Evolutionary conservation across 768 basidiomycete species (phyloP).

Genomic region (Trametes cinnabarina): DNA sequence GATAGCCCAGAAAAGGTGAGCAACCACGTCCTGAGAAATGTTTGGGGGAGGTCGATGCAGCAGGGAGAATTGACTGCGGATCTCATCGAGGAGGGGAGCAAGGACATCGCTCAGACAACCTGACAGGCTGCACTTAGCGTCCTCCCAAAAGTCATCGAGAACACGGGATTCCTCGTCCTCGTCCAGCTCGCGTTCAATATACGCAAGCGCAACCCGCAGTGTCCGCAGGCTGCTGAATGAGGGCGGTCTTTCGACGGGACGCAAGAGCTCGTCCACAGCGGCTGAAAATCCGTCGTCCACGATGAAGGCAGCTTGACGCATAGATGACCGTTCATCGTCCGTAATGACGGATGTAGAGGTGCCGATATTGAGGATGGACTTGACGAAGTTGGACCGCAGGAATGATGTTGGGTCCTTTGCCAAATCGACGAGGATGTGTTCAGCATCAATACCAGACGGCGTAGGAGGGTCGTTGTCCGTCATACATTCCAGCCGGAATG

Average conservation of each 20-base stretch:
- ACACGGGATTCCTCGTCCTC: constrained; percentile 55
- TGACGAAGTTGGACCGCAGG: constrained; percentile 55
- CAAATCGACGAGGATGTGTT: constrained; percentile 63
- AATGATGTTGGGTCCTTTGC: constrained; percentile 59
- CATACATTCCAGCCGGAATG: constrained; percentile 70
- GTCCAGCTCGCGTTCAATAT: constrained; percentile 54
- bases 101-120: constrained; percentile 56
- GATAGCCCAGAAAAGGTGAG: constrained; percentile 53
- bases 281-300: constrained; percentile 64
- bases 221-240: constrained; percentile 53
- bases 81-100: constrained; percentile 47
- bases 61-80: constrained; percentile 52
- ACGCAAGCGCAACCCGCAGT: constrained; percentile 60
- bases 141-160: constrained; percentile 59
- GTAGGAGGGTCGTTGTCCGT: constrained; percentile 59
- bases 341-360: constrained; percentile 61
- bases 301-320: constrained; percentile 64
- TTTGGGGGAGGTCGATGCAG: constrained; percentile 30
- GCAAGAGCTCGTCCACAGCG: constrained; percentile 60
- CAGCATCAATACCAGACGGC: constrained; percentile 63
- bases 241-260: constrained; percentile 47
- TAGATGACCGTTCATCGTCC: constrained; percentile 54
- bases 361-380: constrained; percentile 56
- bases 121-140: constrained; percentile 54
- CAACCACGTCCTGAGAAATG: constrained; percentile 41